Conservation (phyloP, 2,329 filamentous ascomycete species). For the Teratosphaeriaceae sp. region DNA sequence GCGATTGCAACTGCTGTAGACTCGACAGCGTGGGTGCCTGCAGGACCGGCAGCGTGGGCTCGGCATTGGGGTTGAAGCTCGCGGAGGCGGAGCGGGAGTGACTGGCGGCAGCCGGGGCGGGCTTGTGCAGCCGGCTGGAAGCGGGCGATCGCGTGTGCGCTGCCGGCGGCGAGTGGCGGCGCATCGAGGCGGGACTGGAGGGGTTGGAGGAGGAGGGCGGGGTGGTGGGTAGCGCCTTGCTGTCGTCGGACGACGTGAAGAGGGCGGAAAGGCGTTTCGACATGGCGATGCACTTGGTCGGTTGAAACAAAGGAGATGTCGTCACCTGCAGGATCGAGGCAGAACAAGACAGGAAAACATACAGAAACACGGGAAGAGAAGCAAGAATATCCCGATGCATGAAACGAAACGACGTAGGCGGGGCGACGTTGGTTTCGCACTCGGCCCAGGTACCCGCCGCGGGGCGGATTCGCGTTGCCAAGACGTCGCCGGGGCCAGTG, state of each 20-base stretch:
- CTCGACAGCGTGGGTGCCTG: neutral
- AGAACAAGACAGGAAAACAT: no score
- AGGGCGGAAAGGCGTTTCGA: constrained; percentile 1
- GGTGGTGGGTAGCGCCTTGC: neutral
- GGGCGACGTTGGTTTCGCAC: no score
- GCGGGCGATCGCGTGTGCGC: constrained; percentile 1
- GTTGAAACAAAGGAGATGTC: no score
- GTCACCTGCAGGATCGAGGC: no score
- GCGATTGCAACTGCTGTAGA: neutral
- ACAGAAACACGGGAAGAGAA: no score
- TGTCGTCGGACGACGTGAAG: constrained; percentile 1
- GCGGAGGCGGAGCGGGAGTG: constrained; percentile 2
- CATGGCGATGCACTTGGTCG: no score
- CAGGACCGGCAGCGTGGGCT: constrained; percentile 3
- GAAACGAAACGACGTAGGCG: no score
- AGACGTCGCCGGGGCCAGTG: no score
- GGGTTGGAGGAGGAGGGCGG: neutral
- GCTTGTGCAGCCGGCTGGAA: constrained; percentile 1
- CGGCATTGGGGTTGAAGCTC: neutral
- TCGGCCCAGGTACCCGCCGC: no score
- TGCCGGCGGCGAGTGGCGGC: constrained; percentile 1
- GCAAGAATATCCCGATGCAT: no score
- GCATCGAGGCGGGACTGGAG: neutral
- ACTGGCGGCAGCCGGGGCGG: constrained; percentile 1
- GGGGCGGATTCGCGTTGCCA: no score